These are phyloP conservation scores for Geosmithia flava DNA, from an alignment of 2,329 filamentous ascomycete species.

Conservation along the genomic window DNA sequence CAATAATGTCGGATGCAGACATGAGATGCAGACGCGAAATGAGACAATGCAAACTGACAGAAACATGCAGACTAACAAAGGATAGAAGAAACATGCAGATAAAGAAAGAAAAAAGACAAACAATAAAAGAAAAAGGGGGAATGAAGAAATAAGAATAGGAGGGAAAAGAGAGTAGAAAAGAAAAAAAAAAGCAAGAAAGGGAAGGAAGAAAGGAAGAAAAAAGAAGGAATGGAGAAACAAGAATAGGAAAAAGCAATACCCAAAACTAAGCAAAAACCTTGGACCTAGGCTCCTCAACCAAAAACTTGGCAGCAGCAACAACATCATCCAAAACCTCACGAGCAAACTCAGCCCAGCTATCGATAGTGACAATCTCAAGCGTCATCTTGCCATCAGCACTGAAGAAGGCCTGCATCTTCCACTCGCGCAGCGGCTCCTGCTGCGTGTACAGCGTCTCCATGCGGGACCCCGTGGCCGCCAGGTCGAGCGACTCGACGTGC, in stretches of 20 bases:
- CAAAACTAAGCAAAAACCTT: constrained; percentile 8
- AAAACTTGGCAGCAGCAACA: constrained; percentile 22
- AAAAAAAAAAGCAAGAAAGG: background rate
- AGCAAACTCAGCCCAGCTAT: constrained; percentile 40
- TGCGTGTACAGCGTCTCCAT: constrained; percentile 49
- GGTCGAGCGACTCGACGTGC: constrained; percentile 42
- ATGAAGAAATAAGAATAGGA: too few relatives aligned
- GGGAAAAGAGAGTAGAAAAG: too few relatives aligned
- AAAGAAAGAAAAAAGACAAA: background rate
- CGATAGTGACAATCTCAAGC: constrained; percentile 47
- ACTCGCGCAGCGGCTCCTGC: constrained; percentile 40
- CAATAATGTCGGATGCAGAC: too few relatives aligned
- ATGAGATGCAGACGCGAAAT: too few relatives aligned
- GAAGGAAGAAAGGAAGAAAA: background rate
- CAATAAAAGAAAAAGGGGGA: too few relatives aligned
- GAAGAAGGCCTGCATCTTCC: constrained; percentile 50
- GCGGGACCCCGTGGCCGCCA: constrained; percentile 22
- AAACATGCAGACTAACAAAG: too few relatives aligned
- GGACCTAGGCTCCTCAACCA: constrained; percentile 21
- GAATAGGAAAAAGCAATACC: too few relatives aligned
- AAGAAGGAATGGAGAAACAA: too few relatives aligned
- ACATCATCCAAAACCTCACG: constrained; percentile 37
- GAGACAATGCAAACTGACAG: too few relatives aligned
- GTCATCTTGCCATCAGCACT: constrained; percentile 32
- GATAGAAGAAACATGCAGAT: too few relatives aligned